Base-by-base conservation (phyloP, 805 yeast species). In the Kluyveromyces siamensis region DNA sequence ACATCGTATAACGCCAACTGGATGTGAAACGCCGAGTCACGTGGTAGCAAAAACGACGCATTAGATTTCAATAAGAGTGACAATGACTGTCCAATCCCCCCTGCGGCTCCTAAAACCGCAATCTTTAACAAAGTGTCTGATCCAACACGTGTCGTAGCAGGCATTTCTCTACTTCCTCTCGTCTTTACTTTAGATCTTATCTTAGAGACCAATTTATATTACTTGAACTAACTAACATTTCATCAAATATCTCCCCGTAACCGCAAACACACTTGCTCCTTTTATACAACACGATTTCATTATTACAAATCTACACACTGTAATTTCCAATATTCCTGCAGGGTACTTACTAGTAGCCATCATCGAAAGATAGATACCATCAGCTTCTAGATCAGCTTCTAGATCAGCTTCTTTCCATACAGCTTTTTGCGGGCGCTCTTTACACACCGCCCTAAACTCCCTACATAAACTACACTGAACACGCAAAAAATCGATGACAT, bases 31-130 rank as follows among this genome's bases (percentile, higher is more conserved):
- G 72, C 38, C 79, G 80, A 58, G 81, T 79, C 51, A 11, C 45
- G 49, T 17, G 55, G 43, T 21, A 52, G 36, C 37, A 47, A 37
- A 13, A 45, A 46, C 8, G 52, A 54, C 25, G 61, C 45, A 45
- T 60, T 63, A 1, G 87, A 72, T 69, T 88, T 88, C 58, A 88
- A 73, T 54, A 88, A 75, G 48, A 89, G 78, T 13, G 96, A 87
- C 52, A 88, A 75, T 40, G 96, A 95, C 74, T 89, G 96, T 48
- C 96, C 96, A 63, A 88, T 88, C 52, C 96, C 96, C 59, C 96
- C 96, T 48, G 91, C 89, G 50, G 96, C 96, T 55, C 96, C 96
- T 47, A 83, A 75, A 51, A 88, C 89, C 49, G 95, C 77, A 47
- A 87, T 95, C 74, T 87, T 88, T 41, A 69, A 36, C 11, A 48